Conservation (phyloP, 1,284 basidiomycete genomes). For the Cystobasidiaceae sp. region DNA sequence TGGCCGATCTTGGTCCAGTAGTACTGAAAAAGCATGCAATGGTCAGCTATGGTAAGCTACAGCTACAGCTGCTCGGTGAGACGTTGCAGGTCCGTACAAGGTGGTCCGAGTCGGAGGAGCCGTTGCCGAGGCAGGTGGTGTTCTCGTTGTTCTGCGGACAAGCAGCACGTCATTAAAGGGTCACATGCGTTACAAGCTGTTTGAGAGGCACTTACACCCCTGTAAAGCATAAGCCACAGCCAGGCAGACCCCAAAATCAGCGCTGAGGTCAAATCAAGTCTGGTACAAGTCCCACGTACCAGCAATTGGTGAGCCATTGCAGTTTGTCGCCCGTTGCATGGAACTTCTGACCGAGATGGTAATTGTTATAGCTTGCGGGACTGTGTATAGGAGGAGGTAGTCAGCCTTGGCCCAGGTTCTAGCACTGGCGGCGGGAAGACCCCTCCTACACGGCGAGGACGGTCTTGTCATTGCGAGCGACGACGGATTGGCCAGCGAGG, state of each 20-base stretch:
- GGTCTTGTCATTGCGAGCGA: conserved; percentile 32
- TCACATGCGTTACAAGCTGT: too few species aligned
- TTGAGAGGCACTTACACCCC: too few species aligned
- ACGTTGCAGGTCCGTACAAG: background rate
- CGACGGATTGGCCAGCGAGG: conserved; percentile 33
- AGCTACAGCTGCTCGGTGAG: too few species aligned
- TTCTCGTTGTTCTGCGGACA: too few species aligned
- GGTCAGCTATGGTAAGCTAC: background rate
- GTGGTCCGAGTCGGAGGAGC: conserved; percentile 17
- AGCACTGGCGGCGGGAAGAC: too few species aligned
- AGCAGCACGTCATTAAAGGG: too few species aligned
- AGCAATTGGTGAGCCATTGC: conserved; percentile 28
- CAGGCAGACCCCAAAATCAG: too few species aligned
- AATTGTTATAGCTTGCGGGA: conserved; percentile 4
- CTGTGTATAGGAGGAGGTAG: too few species aligned
- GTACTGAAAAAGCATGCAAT: background rate
- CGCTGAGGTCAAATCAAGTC: too few species aligned
- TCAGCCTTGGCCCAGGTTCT: too few species aligned
- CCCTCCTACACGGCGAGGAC: conserved; percentile 32
- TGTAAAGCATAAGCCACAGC: too few species aligned
- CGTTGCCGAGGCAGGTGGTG: conserved; percentile 25
- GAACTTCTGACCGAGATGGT: conserved; percentile 34
- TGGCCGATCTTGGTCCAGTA: conserved; percentile 24
- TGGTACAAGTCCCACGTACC: background rate
- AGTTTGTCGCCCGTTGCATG: conserved; percentile 27